phyloP scores from a whole-genome alignment of 371 early-diverging fungal species.

The Fennellomyces sp. region DNA sequence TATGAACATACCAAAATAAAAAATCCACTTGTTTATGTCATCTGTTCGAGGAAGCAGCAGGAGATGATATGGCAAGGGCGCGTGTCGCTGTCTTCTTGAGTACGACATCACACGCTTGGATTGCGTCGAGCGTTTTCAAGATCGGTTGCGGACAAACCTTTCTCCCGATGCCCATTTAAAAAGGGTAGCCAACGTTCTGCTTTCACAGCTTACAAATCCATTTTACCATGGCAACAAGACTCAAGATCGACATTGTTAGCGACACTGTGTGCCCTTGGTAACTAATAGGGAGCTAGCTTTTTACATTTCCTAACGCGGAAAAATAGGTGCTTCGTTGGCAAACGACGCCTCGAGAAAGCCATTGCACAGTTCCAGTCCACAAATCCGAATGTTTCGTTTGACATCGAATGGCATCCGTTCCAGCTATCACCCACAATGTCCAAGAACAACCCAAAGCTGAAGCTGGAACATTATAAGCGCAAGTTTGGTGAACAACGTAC shows the following conservation, averaged over 20 bases:
- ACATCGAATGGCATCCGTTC: constrained; percentile 66
- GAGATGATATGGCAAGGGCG: no score
- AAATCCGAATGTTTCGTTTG: constrained; percentile 53
- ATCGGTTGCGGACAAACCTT: not conserved
- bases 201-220: not conserved
- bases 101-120: no score
- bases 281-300: not conserved
- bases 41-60: no score
- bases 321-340: constrained; percentile 67
- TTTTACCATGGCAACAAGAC: not conserved
- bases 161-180: not conserved
- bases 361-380: constrained; percentile 47
- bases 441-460: constrained; percentile 38
- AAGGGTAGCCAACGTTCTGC: not conserved
- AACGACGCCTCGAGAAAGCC: constrained; percentile 69
- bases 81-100: no score
- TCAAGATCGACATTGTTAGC: constrained; percentile 20
- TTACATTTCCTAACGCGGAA: constrained; percentile 17
- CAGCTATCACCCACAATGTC: constrained; percentile 59
- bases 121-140: no score
- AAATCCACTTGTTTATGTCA: no score
- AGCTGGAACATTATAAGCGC: constrained; percentile 47
- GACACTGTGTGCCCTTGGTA: constrained; percentile 23
- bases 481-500: constrained; percentile 65
- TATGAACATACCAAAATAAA: no score